Percentiles rank a stretch among this genome's conserved stretches.
phyloP scores from a whole-genome alignment of 2,329 filamentous ascomycete genomes.

The Ceratocystis cubensis region DNA sequence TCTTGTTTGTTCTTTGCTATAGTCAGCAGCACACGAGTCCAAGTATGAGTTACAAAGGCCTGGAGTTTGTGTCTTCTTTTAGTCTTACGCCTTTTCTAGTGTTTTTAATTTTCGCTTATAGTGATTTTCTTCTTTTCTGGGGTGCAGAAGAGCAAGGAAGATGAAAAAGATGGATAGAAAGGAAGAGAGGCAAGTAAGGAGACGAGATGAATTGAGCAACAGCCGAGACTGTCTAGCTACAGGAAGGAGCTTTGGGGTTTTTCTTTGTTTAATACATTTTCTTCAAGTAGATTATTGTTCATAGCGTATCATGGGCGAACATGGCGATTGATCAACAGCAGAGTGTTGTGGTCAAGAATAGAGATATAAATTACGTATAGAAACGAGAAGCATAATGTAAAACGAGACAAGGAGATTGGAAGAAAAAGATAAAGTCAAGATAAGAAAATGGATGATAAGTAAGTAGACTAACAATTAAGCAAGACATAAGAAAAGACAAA shows the following conservation, averaged over 20 bases:
- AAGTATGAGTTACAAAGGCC: conserved; percentile 18
- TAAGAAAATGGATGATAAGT: conserved; percentile 1
- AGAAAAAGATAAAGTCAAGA: not conserved
- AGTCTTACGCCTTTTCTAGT: not conserved
- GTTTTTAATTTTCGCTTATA: conserved; percentile 10
- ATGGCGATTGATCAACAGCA: too few species aligned
- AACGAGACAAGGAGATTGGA: too few species aligned
- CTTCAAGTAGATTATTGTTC: too few species aligned
- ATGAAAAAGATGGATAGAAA: not conserved
- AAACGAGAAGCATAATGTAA: too few species aligned
- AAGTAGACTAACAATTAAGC: conserved; percentile 5
- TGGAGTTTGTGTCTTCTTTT: conserved; percentile 17
- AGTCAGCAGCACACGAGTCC: not conserved
- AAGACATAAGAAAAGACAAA: conserved; percentile 1
- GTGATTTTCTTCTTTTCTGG: conserved; percentile 10
- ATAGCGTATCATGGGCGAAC: too few species aligned
- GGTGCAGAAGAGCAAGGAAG: not conserved
- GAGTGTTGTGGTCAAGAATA: too few species aligned
- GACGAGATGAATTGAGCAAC: too few species aligned
- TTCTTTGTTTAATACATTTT: too few species aligned
- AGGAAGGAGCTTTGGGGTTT: too few species aligned
- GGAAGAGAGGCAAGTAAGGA: not conserved
- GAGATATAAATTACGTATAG: too few species aligned
- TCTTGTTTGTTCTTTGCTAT: conserved; percentile 1
- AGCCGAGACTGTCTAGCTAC: too few species aligned